Evolutionary conservation across 2,329 filamentous ascomycete genomes (phyloP), one percentile per base, ranked within the genome.

Genomic region (Ceratocystis variospora): DNA sequence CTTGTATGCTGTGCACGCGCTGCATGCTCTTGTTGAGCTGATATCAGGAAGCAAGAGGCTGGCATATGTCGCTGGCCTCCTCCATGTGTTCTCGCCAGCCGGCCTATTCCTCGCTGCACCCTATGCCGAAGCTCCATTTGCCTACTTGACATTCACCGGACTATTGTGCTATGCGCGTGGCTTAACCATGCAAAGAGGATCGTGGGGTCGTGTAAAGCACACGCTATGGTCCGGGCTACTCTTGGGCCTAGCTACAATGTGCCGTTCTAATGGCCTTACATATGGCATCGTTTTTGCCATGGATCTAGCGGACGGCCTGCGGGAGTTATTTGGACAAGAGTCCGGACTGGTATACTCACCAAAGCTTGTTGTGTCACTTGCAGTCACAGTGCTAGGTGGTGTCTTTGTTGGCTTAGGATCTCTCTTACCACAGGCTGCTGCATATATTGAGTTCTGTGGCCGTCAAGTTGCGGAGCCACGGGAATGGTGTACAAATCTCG

Each of bases 101-200:
- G 93, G 93, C 0, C 76, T 96, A 1, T 97, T 99, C 73, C 82
- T 99, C 19, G 92, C 88, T 0, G 87, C 92, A 0, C 90, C 93
- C 0, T 96, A 94, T 74, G 82, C 85, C 8, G 94, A 99, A 77
- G 85, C 88, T 69, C 75, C 87, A 0, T 96, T 91, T 74, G 86
- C 93, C 0, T 79, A 89, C 25, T 78, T 96, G 44, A 88, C 88
- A 50, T 89, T 96, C 71, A 70, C 80, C 0, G 94, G 90, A 0
- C 86, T 85, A 71, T 80, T 88, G 37, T 74, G 87, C 61, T 94
- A 93, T 73, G 82, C 83, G n/a, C 57, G 53, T n/a, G 59, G 55
- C 0, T 1, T 78, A 80, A 57, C 77, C 78, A 71, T 71, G 79
- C 79, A 69, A 65, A 76, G 15, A 76, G 59, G 64, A 10, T 65